Conservation (phyloP, 2,329 filamentous ascomycete species). For the Fusarium multiceps region DNA sequence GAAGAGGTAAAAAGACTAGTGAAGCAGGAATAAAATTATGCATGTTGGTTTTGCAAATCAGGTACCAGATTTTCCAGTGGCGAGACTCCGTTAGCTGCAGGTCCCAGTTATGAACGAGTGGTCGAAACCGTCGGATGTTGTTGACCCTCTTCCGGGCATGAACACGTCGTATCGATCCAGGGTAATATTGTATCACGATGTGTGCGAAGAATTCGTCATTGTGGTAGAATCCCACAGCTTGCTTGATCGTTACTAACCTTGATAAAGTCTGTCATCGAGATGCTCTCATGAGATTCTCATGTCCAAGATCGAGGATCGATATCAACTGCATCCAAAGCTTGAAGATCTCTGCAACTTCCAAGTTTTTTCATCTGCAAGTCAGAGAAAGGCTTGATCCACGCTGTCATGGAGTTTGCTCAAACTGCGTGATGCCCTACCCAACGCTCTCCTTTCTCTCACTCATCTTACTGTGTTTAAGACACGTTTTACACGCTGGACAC, state of each 20-base stretch:
- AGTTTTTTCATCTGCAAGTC: constrained; percentile 19
- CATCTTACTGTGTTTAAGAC: constrained; percentile 14
- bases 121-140: not conserved
- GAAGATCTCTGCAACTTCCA: constrained; percentile 12
- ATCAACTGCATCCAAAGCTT: not conserved
- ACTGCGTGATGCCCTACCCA: not conserved
- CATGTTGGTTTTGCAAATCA: constrained; percentile 4
- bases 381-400: constrained; percentile 4
- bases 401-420: constrained; percentile 13
- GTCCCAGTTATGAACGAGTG: not conserved
- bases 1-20: constrained; percentile 61
- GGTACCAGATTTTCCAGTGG: not conserved
- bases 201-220: not conserved
- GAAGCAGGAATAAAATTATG: constrained; percentile 22
- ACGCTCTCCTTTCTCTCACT: not conserved
- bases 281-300: not conserved
- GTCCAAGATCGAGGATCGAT: not conserved
- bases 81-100: constrained; percentile 1
- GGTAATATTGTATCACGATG: not conserved
- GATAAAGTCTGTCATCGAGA: constrained; percentile 13
- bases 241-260: not conserved
- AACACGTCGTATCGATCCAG: not conserved
- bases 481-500: constrained; percentile 12
- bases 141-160: not conserved
- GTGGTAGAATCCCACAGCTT: not conserved